Conservation (phyloP, 2,329 filamentous ascomycete genomes). For the Cryphonectria nitschkei region DNA sequence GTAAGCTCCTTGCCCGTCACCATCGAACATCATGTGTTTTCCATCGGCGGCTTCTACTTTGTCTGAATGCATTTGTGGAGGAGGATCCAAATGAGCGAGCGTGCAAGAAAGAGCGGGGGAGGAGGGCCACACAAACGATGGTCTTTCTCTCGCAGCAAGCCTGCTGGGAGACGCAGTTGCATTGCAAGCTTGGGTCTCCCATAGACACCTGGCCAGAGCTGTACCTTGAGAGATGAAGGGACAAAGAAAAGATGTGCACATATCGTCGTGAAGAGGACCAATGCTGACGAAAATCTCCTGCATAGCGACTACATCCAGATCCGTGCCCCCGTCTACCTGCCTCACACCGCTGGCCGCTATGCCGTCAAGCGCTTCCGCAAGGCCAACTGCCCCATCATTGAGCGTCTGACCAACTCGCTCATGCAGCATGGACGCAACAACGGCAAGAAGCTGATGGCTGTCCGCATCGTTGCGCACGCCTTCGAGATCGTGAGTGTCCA, state of each 20-base stretch:
- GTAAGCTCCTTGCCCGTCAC: slow-evolving; percentile 62
- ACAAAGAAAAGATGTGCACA: background rate
- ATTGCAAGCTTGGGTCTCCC: background rate
- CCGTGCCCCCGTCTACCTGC: slow-evolving; percentile 97
- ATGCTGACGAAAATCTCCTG: slow-evolving; percentile 40
- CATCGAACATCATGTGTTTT: background rate
- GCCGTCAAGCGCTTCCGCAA: slow-evolving; percentile 99
- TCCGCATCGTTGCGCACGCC: slow-evolving; percentile 97
- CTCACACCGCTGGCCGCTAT: slow-evolving; percentile 98
- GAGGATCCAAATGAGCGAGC: background rate
- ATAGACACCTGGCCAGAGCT: slow-evolving; percentile 16
- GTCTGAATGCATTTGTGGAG: slow-evolving; percentile 16
- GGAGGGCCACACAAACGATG: background rate
- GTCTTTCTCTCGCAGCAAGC: background rate
- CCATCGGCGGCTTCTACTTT: slow-evolving; percentile 20
- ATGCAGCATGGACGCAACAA: slow-evolving; percentile 99
- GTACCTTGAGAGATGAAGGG: too few species aligned
- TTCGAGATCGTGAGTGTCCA: slow-evolving; percentile 86
- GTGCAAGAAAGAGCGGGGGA: slow-evolving; percentile 12
- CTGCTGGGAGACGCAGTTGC: background rate
- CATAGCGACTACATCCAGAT: slow-evolving; percentile 99
- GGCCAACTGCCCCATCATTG: slow-evolving; percentile 99
- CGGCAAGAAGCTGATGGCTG: slow-evolving; percentile 99
- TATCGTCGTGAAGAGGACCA: slow-evolving; percentile 24
- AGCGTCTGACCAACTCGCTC: slow-evolving; percentile 99